phyloP scores from a whole-genome alignment of 441 rosid species.

The Corymbia calophylla region DNA sequence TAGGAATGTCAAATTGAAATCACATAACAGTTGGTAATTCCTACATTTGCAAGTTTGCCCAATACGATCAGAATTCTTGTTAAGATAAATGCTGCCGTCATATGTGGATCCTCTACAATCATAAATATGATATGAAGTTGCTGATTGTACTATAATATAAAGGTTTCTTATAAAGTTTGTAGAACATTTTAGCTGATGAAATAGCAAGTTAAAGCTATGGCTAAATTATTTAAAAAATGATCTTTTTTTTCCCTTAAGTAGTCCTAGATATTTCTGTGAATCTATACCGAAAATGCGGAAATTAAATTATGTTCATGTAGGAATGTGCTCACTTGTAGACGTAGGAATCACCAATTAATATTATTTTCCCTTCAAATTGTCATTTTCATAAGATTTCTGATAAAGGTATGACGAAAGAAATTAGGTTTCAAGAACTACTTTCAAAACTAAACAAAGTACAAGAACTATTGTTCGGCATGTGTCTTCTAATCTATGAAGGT shows the following conservation, averaged over 20 bases:
- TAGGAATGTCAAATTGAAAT: neutral
- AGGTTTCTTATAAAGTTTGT: neutral
- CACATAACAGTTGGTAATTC: rapidly evolving
- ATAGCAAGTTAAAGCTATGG: neutral
- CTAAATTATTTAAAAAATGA: too few relatives aligned
- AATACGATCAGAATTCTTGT: neutral
- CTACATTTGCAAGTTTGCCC: neutral
- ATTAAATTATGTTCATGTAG: neutral
- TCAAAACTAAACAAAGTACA: neutral
- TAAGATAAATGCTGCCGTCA: rapidly evolving
- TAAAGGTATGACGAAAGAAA: neutral
- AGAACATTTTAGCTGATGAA: neutral
- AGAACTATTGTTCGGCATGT: neutral
- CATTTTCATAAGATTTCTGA: neutral
- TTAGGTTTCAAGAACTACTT: neutral
- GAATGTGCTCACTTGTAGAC: neutral
- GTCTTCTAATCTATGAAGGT: constrained; percentile 28
- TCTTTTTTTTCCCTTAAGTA: neutral
- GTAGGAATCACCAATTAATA: neutral
- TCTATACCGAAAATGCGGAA: neutral
- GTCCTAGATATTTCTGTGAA: neutral
- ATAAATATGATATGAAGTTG: neutral
- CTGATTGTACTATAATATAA: neutral
- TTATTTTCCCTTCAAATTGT: neutral
- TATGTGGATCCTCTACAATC: neutral